Conservation (phyloP, 345 rosid species). For the Luvunga scandens region DNA sequence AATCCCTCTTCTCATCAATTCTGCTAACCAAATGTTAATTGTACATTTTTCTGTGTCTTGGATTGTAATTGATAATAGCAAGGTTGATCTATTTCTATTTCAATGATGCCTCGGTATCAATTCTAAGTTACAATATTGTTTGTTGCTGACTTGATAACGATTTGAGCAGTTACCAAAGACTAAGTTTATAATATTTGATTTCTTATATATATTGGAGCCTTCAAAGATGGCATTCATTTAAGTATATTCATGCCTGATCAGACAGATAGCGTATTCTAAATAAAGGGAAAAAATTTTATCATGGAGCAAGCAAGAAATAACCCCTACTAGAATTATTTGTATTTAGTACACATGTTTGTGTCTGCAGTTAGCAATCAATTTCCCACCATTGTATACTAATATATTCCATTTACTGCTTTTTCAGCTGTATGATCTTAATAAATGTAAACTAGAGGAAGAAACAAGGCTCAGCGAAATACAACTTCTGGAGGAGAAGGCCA, state of each 20-base stretch:
- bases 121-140: too few relatives aligned
- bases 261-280: background rate
- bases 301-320: background rate
- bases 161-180: background rate
- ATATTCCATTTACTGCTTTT: background rate
- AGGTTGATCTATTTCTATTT: background rate
- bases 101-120: background rate
- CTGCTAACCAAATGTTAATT: background rate
- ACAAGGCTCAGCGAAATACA: constrained; percentile 49
- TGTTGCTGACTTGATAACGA: background rate
- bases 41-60: background rate
- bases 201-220: background rate
- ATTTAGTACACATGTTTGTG: background rate
- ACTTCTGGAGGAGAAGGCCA: constrained; percentile 51
- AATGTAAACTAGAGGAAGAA: constrained; percentile 52
- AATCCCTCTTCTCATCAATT: constrained; percentile 2
- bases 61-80: background rate
- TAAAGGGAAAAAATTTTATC: background rate
- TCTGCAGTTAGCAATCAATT: background rate
- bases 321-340: background rate
- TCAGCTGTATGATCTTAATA: constrained; percentile 50
- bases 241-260: background rate
- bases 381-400: background rate
- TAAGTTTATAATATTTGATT: background rate
- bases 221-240: background rate